Evolutionary conservation across 1,139 yeast genomes (phyloP), one percentile per base, ranked within the genome.

Genomic region (Zygosaccharomyces sapae): DNA sequence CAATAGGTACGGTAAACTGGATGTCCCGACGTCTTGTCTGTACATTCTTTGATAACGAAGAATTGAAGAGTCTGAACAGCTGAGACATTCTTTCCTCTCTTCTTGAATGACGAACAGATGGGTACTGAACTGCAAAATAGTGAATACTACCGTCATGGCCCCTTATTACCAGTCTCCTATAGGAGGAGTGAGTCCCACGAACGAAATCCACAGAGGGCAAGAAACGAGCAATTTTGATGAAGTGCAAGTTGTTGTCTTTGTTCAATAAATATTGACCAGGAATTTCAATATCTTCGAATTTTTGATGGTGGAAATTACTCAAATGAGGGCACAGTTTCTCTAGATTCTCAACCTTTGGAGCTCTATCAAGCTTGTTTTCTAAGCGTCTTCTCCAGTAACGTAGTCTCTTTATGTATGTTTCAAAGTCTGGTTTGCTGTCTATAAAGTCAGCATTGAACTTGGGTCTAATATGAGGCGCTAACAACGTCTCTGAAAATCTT

Each of bases 71-170:
- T 57, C 96, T 77, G 75, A 88, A 90, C 56, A 94, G 70, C 66
- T 92, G 98, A 73, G 88, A 85, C 49, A 92, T 84, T 44, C 96
- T 77, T 63, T 94, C 99, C 66, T 94, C 99, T 49, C 98, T 81
- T 62, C 98, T 85, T 60, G 96, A 88, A 62, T 92, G 97, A 58
- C 98, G 81, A 8, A 96, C 97, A 13, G 98, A 96, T 4, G 99
- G 98, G 68, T 86, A 90, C 70, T 94, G 98, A 13, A 94, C 95
- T 0, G 96, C 95, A 74, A 92, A 94, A 39, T 92, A 81, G 67
- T 92, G 96, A 49, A 85, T 69, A 54, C 89, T 81, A 55, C 97
- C 98, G 66, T 92, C 97, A 59, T 87, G 87, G 7, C 97, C 98
- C 46, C 97, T 79, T 45, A 94, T 87, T 50, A 88, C 85, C 55